Percentiles rank a stretch among this genome's conserved stretches.
These are phyloP conservation scores for Colletotrichum phormii DNA, from an alignment of 2,329 filamentous ascomycete species.

Conservation along the genomic window DNA sequence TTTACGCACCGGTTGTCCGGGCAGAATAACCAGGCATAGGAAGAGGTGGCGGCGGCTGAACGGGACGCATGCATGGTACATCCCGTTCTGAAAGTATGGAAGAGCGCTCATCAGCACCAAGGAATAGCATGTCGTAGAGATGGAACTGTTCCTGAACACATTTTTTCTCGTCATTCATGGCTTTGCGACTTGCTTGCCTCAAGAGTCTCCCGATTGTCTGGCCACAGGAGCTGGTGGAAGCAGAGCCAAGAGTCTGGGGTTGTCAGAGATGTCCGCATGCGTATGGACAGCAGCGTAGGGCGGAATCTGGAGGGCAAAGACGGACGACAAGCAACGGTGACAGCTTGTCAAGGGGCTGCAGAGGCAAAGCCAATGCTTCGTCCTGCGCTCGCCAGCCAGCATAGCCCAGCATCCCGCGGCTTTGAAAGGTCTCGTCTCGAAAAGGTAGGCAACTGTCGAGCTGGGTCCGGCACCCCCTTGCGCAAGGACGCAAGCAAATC, in stretches of 20 bases:
- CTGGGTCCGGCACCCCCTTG: slow-evolving; percentile 10
- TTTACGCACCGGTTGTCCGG: slow-evolving; percentile 18
- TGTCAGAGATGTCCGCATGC: slow-evolving; percentile 3
- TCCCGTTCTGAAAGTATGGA: background rate
- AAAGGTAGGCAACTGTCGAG: background rate
- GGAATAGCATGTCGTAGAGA: background rate
- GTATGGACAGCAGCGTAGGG: background rate
- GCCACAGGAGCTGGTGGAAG: background rate
- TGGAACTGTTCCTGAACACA: background rate
- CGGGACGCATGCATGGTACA: background rate
- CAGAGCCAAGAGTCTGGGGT: slow-evolving; percentile 14
- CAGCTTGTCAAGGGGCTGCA: slow-evolving; percentile 9
- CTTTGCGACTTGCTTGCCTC: background rate
- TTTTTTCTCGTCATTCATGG: background rate
- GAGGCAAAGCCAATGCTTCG: background rate
- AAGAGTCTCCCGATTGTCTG: background rate
- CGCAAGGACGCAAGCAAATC: slow-evolving; percentile 25
- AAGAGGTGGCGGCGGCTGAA: background rate
- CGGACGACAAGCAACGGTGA: slow-evolving; percentile 13
- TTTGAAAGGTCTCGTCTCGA: background rate
- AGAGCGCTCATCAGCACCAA: background rate
- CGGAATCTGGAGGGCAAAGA: background rate
- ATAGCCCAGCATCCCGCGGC: background rate
- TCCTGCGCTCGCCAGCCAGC: background rate
- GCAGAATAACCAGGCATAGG: slow-evolving; percentile 4